Base-by-base conservation (phyloP, 1,284 basidiomycete genomes). In the Hymenochaete sp. region DNA sequence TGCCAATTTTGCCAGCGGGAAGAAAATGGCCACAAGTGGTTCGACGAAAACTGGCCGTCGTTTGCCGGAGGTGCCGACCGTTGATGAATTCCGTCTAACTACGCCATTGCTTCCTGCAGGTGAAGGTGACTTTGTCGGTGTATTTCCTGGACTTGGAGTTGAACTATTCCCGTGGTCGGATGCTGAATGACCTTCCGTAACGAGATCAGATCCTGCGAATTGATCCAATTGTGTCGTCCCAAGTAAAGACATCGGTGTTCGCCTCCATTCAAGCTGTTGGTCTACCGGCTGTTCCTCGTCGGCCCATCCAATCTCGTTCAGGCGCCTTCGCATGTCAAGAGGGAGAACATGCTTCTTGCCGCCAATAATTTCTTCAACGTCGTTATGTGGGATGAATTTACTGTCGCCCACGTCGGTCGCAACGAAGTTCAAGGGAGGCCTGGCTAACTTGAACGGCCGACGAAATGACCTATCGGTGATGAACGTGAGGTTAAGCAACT, bases 221-320 rank as follows among this genome's bases (percentile, higher is more conserved):
- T 64, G 67, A 51, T 78, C 77, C 4, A 81, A 53, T 47, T 79
- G 73, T 29, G 66, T 60, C 2, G 63, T 66, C 0, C 82, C 76
- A 2, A 84, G 60, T 11, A 82, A 63, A 7, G 79, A 74, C 55
- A 84, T 70, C 1, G 82, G 81, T 2, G 75, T 80, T 53, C 67
- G 67, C 42, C 77, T 66, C 68, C 75, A 71, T 54, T 77, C 71
- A 21, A 68, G 64, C 50, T 72, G 70, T 41, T 73, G 72, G 54
- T 83, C 77, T 11, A 70, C 63, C 10, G 69, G 60, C 7, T 64
- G 63, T 42, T 75, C 70, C 27, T 81, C 77, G 38, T 79, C 69
- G 3, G 67, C 70, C 80, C 81, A 86, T 10, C 82, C 82, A 46
- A 86, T 77, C 50, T 86, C 81, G 0, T 73, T 70, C 9, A 86